Evolutionary conservation across 495 filamentous ascomycete species (phyloP), one percentile per base, ranked within the genome.

Genomic region (Tetracladium setigerum): DNA sequence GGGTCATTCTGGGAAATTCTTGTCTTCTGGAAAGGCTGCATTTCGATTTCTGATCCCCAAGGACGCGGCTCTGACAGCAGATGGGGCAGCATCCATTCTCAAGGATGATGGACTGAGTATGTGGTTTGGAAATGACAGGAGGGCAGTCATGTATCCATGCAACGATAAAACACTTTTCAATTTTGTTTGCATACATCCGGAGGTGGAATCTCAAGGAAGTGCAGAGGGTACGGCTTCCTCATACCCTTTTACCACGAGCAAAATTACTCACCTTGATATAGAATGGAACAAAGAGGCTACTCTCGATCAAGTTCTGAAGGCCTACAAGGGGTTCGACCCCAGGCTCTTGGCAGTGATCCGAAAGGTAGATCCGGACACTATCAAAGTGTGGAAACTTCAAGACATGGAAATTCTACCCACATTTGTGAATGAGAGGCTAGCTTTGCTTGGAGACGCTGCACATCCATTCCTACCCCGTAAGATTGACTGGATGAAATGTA

Each of bases 121-220:
- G 50, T 77, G 69, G 63, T 69, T 68, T 30, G 68, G 52, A 0
- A 42, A 56, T 1, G 76, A 82, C 34, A 62, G 69, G 10, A 62
- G 78, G 0, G 63, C 82, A 2, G 68, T 83, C 42, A 73, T 81
- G 51, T 84, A 83, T 46, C 77, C 78, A 0, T 80, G 74, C 47
- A 62, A 70, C 1, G 63, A 75, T 40, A 75, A 76, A 46, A 65
- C 69, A 32, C 31, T 74, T n/a, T 60, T 83, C 33, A 82, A 82
- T 50, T 74, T 81, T 44, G 77, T 80, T 13, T 72, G 69, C 31
- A 70, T 81, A 17, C 74, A 81, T 53, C 74, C 78, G 0, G 74
- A 74, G 18, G 44, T 43, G 0, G 49, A 69, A 52, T 68, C 67
- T 1, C 47, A 64, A 1, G 34, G 13, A n/a, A 16, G 34, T n/a